Percentiles rank a stretch among this genome's conserved stretches.
These are phyloP conservation scores for Rhizoctonia solani DNA, from an alignment of 1,284 basidiomycete species.

Conservation along the genomic window DNA sequence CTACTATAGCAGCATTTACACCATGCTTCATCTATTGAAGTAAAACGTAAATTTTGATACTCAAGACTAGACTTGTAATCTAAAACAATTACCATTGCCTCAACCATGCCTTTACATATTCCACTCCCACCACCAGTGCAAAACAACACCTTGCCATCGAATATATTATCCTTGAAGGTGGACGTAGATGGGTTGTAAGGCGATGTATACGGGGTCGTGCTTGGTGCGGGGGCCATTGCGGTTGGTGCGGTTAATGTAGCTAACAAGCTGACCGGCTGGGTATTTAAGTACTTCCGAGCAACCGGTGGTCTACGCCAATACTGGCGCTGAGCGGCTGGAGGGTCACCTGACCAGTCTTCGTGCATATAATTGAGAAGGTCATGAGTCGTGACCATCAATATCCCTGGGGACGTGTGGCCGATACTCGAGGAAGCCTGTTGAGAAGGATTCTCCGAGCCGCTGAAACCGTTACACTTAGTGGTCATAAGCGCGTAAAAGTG, in stretches of 20 bases:
- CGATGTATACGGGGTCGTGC: background rate
- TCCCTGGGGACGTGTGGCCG: too few species aligned
- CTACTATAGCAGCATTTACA: slow-evolving; percentile 79
- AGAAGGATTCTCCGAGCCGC: too few species aligned
- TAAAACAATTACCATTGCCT: slow-evolving; percentile 64
- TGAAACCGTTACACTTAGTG: too few species aligned
- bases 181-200: slow-evolving; percentile 50
- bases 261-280: too few species aligned
- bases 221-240: slow-evolving; percentile 16
- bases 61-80: background rate
- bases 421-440: too few species aligned
- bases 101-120: slow-evolving; percentile 89
- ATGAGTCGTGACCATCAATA: too few species aligned
- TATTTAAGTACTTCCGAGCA: too few species aligned
- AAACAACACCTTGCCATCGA: slow-evolving; percentile 92
- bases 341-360: too few species aligned
- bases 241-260: background rate
- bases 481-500: too few species aligned
- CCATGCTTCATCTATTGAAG: slow-evolving; percentile 77
- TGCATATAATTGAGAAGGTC: too few species aligned
- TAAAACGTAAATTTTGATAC: background rate
- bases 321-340: too few species aligned
- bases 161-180: slow-evolving; percentile 79
- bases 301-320: too few species aligned
- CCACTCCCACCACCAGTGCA: slow-evolving; percentile 90